Evolutionary conservation across 2,329 filamentous ascomycete genomes (phyloP).

Genomic region (Neopestalotiopsis clavispora): DNA sequence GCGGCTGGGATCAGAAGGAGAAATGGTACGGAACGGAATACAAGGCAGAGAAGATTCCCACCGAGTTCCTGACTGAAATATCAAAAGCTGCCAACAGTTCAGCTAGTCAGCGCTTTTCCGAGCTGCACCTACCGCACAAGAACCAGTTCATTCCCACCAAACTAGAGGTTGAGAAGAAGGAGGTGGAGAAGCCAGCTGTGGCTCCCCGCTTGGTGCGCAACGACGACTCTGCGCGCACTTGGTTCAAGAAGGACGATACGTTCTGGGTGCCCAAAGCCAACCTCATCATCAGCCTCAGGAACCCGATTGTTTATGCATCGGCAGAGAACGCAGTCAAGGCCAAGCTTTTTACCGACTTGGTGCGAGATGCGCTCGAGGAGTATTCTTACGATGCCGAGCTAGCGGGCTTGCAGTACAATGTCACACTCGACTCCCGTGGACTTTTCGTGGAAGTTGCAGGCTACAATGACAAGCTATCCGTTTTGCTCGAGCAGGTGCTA

Average conservation of each 20-base stretch:
- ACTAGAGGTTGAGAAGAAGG: conserved; percentile 93
- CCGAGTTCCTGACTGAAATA: conserved; percentile 75
- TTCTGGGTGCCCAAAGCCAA: conserved; percentile 98
- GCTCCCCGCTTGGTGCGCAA: conserved; percentile 84
- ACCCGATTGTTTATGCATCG: conserved; percentile 78
- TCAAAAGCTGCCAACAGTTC: conserved; percentile 64
- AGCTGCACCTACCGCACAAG: conserved; percentile 85
- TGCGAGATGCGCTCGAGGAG: conserved; percentile 86
- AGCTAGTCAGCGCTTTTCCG: conserved; percentile 63
- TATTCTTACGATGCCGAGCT: conserved; percentile 97
- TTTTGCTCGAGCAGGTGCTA: conserved; percentile 88
- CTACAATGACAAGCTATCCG: conserved; percentile 95
- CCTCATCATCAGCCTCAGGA: conserved; percentile 79
- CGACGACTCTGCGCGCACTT: conserved; percentile 79
- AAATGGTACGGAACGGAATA: conserved; percentile 99
- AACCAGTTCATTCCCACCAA: conserved; percentile 97
- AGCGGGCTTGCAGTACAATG: conserved; percentile 82
- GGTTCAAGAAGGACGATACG: conserved; percentile 98
- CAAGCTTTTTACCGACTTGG: conserved; percentile 81
- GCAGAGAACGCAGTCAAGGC: conserved; percentile 80
- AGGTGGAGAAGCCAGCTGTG: conserved; percentile 75
- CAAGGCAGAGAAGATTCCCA: conserved; percentile 77
- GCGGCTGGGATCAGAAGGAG: conserved; percentile 85
- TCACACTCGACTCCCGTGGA: conserved; percentile 74
- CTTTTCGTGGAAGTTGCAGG: conserved; percentile 81